phyloP scores from a whole-genome alignment of 352 stramenopile species.

The Sclerospora graminicola region DNA sequence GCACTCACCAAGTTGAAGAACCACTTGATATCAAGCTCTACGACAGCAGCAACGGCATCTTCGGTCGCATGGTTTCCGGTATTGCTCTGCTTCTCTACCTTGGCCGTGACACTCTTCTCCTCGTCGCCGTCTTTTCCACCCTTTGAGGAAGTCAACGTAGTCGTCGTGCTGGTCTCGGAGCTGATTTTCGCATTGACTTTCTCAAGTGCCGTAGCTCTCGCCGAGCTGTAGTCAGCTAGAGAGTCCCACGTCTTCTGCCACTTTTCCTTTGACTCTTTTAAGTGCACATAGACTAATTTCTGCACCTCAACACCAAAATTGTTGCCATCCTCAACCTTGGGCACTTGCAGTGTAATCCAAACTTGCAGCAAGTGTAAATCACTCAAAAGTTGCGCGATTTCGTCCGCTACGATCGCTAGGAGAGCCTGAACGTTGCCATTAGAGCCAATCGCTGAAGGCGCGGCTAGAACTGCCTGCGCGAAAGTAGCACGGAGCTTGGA shows the following conservation, averaged over 20 bases:
- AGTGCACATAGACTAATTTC: slow-evolving; percentile 54
- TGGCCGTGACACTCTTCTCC: slow-evolving; percentile 53
- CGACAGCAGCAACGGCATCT: slow-evolving; percentile 54
- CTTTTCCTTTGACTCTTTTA: slow-evolving; percentile 52
- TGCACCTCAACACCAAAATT: slow-evolving; percentile 86
- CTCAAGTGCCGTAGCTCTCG: slow-evolving; percentile 51
- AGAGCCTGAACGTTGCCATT: slow-evolving; percentile 37
- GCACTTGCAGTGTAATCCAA: slow-evolving; percentile 70
- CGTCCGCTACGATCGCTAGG: slow-evolving; percentile 32
- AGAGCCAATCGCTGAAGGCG: slow-evolving; percentile 21
- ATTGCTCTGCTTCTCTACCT: slow-evolving; percentile 46
- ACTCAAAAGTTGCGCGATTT: slow-evolving; percentile 38
- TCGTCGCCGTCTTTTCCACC: slow-evolving; percentile 64
- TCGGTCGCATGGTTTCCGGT: slow-evolving; percentile 21
- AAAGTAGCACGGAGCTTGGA: slow-evolving; percentile 31
- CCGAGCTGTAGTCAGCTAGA: slow-evolving; percentile 57
- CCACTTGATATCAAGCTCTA: slow-evolving; percentile 80
- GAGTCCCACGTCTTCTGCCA: slow-evolving; percentile 74
- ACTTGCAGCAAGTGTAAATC: slow-evolving; percentile 44
- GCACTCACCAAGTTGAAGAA: slow-evolving; percentile 62
- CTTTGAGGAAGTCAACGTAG: slow-evolving; percentile 40
- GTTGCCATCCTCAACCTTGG: slow-evolving; percentile 74
- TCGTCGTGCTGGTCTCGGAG: slow-evolving; percentile 48
- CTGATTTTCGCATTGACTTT: slow-evolving; percentile 61
- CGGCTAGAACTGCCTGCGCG: slow-evolving; percentile 19